Evolutionary conservation across 352 stramenopile species (phyloP).

Genomic region (Globisporangium acanthophoron): DNA sequence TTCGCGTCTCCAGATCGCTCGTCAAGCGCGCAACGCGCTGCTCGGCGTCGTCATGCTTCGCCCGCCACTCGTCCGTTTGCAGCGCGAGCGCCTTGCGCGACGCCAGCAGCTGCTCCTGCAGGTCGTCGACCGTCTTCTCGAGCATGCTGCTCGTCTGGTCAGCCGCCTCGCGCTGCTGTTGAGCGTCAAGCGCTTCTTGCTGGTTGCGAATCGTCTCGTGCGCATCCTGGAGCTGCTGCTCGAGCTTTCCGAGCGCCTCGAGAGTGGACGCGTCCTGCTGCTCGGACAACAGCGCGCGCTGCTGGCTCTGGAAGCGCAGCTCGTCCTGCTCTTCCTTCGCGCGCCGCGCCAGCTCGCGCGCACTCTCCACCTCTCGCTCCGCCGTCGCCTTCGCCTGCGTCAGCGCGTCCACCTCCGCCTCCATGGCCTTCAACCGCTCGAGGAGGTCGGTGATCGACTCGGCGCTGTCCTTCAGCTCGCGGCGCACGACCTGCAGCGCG

Average conservation of each 20-base stretch:
- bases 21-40: conserved; percentile 2
- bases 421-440: conserved; percentile 32
- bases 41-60: neutral
- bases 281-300: conserved; percentile 39
- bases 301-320: conserved; percentile 52
- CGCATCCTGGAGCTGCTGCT: conserved; percentile 26
- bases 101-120: conserved; percentile 28
- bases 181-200: conserved; percentile 8
- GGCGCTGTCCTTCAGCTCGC: conserved; percentile 46
- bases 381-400: conserved; percentile 19
- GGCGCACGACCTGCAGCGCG: conserved; percentile 39
- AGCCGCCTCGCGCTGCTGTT: neutral
- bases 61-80: conserved; percentile 23
- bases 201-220: conserved; percentile 10
- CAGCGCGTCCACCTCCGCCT: conserved; percentile 20
- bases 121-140: conserved; percentile 19
- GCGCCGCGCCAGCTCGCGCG: conserved; percentile 23
- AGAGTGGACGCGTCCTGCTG: conserved; percentile 29
- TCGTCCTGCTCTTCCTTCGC: conserved; percentile 53
- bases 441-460: conserved; percentile 27
- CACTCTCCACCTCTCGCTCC: conserved; percentile 28
- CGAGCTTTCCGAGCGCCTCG: conserved; percentile 29
- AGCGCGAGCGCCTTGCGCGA: conserved; percentile 20
- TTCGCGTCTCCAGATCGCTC: neutral
- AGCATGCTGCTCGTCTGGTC: conserved; percentile 17